phyloP scores from a whole-genome alignment of 208 protist species.

The Leishmania mexicana region DNA sequence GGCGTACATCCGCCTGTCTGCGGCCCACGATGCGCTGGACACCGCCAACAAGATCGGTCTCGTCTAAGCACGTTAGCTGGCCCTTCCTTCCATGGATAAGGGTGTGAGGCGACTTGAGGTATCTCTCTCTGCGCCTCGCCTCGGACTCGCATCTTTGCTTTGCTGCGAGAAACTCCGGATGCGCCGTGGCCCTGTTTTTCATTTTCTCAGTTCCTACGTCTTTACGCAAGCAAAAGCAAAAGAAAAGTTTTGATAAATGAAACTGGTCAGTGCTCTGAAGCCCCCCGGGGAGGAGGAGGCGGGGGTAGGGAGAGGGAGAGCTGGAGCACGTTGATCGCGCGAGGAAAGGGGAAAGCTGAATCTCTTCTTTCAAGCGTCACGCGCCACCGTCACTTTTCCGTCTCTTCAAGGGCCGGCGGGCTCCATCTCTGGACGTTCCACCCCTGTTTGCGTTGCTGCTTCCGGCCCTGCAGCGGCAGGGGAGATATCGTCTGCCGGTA shows the following conservation, averaged over 20 bases:
- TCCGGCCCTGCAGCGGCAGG: not conserved
- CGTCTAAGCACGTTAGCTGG: not conserved
- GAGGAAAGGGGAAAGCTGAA: not conserved
- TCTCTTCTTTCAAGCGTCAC: not conserved
- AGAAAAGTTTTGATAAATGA: not conserved
- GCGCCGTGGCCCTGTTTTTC: not conserved
- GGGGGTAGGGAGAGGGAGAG: not conserved
- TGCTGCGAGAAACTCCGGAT: not conserved
- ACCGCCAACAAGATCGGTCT: conserved; percentile 98
- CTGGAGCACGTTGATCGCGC: not conserved
- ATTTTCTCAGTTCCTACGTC: not conserved
- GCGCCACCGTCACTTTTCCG: not conserved
- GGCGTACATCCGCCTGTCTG: conserved; percentile 97
- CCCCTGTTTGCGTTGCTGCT: not conserved
- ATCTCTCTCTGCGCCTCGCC: not conserved
- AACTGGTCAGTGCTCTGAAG: not conserved
- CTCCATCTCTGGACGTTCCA: not conserved
- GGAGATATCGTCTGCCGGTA: not conserved
- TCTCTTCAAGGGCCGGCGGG: not conserved
- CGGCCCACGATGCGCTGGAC: conserved; percentile 97
- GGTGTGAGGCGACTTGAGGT: not conserved
- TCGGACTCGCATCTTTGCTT: not conserved
- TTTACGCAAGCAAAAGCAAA: not conserved
- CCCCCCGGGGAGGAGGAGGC: not conserved
- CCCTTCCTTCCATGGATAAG: not conserved